Evolutionary conservation across 2,329 filamentous ascomycete genomes (phyloP).

Genomic region (Nannizziopsis barbatae): DNA sequence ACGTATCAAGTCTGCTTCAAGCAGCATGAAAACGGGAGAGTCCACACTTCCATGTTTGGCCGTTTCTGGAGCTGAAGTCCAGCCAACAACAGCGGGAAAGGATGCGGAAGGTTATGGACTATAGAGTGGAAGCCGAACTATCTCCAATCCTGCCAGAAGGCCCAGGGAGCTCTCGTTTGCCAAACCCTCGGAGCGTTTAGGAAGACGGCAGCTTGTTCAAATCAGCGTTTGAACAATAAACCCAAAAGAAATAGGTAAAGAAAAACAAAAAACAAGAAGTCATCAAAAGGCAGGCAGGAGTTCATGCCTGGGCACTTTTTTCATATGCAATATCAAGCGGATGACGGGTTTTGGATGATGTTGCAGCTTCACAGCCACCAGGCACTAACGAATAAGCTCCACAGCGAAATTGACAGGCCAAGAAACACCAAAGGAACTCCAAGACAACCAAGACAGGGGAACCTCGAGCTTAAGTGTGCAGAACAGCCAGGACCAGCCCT

Average conservation of each 20-base stretch:
- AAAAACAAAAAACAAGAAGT: too few species aligned
- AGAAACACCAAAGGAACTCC: too few species aligned
- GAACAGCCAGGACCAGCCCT: background rate
- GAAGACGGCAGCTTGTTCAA: background rate
- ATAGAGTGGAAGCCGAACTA: background rate
- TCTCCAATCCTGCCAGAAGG: too few species aligned
- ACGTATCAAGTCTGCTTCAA: slow-evolving; percentile 10
- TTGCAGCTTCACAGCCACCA: too few species aligned
- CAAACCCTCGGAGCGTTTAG: background rate
- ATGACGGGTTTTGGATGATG: too few species aligned
- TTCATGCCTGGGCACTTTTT: too few species aligned
- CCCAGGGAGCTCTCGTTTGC: background rate
- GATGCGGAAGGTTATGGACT: too few species aligned
- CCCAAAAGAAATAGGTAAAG: too few species aligned
- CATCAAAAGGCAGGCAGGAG: too few species aligned
- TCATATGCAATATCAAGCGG: too few species aligned
- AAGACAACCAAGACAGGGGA: background rate
- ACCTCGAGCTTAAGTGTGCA: background rate
- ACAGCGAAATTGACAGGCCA: too few species aligned
- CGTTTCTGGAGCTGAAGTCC: background rate
- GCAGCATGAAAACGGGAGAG: slow-evolving; percentile 7
- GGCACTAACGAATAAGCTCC: too few species aligned
- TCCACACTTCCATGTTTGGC: background rate
- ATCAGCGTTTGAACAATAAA: background rate
- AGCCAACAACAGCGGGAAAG: background rate